Conservation (phyloP, 768 basidiomycete species). For the Tephrocybe rancida region DNA sequence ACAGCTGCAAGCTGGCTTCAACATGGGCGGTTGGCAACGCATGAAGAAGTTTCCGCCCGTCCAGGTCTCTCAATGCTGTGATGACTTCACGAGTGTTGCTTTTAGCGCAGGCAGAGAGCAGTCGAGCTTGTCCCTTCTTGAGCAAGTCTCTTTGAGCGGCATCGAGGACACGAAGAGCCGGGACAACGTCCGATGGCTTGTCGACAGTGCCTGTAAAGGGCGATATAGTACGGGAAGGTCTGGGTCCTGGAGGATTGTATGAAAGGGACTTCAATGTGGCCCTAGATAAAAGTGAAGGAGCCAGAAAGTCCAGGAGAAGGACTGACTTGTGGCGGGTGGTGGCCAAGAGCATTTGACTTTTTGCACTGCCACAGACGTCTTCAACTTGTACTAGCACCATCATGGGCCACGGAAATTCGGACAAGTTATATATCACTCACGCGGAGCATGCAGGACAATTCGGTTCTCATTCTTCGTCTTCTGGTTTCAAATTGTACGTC, state of each 20-base stretch:
- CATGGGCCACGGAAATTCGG: conserved; percentile 87
- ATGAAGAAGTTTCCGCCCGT: conserved; percentile 42
- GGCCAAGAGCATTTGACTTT: conserved; percentile 10
- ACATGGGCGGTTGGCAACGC: conserved; percentile 47
- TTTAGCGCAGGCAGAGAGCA: conserved; percentile 38
- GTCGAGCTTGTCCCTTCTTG: conserved; percentile 35
- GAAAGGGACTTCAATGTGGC: conserved; percentile 4
- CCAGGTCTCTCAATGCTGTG: conserved; percentile 45
- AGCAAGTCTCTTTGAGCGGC: conserved; percentile 22
- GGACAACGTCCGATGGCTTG: conserved; percentile 12
- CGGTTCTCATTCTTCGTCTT: conserved; percentile 81
- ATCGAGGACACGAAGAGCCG: conserved; percentile 13
- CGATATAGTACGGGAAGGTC: background rate
- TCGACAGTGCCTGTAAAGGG: conserved; percentile 9
- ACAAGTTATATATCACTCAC: conserved; percentile 89
- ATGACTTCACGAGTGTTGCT: conserved; percentile 31
- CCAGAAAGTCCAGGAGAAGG: conserved; percentile 45
- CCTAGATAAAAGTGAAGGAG: conserved; percentile 33
- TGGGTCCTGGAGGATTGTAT: background rate
- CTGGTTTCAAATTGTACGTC: conserved; percentile 66
- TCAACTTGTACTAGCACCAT: conserved; percentile 14
- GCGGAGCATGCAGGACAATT: conserved; percentile 82
- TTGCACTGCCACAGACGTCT: conserved; percentile 9
- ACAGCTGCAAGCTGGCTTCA: conserved; percentile 36
- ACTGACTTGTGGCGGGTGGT: conserved; percentile 25